Evolutionary conservation across 2,329 filamentous ascomycete species (phyloP).

Genomic region (Septoria petroselini): DNA sequence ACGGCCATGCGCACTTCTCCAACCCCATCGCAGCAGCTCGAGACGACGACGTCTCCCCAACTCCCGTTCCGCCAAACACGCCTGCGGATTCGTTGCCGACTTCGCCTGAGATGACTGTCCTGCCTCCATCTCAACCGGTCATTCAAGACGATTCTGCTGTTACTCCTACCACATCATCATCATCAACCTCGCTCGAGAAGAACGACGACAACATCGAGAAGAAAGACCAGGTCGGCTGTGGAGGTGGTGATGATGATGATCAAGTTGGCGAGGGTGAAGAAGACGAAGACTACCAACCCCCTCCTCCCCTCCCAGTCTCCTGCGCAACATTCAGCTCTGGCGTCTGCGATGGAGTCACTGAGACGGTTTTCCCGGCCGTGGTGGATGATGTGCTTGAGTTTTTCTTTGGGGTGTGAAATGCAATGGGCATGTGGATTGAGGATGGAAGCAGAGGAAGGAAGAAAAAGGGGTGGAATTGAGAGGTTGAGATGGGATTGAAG

Average conservation of each 20-base stretch:
- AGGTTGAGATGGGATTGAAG: no score
- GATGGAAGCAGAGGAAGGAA: not conserved
- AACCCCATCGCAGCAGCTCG: not conserved
- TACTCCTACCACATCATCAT: no score
- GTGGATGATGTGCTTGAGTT: slow-evolving; percentile 22
- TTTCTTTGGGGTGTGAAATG: slow-evolving; percentile 16
- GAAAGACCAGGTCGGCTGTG: no score
- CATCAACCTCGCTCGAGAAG: no score
- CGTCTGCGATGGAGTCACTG: slow-evolving; percentile 15
- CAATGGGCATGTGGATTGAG: not conserved
- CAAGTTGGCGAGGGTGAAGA: no score
- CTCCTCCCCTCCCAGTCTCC: slow-evolving; percentile 6
- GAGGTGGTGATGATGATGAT: no score
- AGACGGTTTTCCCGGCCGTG: slow-evolving; percentile 24
- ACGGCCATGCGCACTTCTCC: not conserved
- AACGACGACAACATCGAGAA: not conserved
- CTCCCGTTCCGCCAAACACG: not conserved
- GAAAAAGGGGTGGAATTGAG: not conserved
- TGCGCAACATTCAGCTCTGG: slow-evolving; percentile 24
- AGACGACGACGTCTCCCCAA: not conserved
- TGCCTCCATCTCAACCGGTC: no score
- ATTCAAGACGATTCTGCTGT: no score
- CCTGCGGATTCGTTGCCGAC: not conserved
- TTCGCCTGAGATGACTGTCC: not conserved
- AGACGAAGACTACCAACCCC: slow-evolving; percentile 1